Conservation (phyloP, 768 basidiomycete species). For the Daedaleopsis sinensis region DNA sequence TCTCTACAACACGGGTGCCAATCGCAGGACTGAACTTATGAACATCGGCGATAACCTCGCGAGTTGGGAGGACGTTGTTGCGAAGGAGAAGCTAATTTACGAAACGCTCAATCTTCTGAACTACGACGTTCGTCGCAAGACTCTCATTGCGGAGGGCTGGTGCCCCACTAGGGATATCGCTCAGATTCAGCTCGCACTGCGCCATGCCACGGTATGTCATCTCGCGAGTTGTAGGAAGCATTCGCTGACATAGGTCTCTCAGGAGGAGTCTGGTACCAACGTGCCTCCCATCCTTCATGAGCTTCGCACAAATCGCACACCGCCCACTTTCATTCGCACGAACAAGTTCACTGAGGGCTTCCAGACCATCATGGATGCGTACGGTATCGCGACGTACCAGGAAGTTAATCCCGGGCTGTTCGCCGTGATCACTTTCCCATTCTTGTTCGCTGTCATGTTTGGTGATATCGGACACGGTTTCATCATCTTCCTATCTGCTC, state of each 20-base stretch:
- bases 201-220: conserved; percentile 73
- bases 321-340: conserved; percentile 93
- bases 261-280: conserved; percentile 90
- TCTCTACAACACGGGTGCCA: conserved; percentile 86
- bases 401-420: conserved; percentile 97
- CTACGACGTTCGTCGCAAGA: conserved; percentile 92
- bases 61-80: conserved; percentile 92
- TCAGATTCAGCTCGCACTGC: conserved; percentile 81
- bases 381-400: conserved; percentile 92
- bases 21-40: conserved; percentile 78
- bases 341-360: conserved; percentile 97
- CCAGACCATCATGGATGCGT: conserved; percentile 98
- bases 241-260: conserved; percentile 1
- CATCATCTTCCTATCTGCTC: conserved; percentile 75
- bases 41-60: conserved; percentile 83
- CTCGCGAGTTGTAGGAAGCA: background rate
- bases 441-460: conserved; percentile 99
- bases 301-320: conserved; percentile 84
- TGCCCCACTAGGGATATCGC: conserved; percentile 92
- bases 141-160: conserved; percentile 97
- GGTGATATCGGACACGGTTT: conserved; percentile 97
- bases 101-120: conserved; percentile 95
- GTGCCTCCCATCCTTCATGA: conserved; percentile 93
- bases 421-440: conserved; percentile 92
- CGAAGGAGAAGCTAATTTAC: conserved; percentile 95